Percentiles rank a stretch among this genome's conserved stretches.
These are phyloP conservation scores for Hypomyces perniciosus DNA, from an alignment of 2,329 filamentous ascomycete genomes.

Conservation along the genomic window DNA sequence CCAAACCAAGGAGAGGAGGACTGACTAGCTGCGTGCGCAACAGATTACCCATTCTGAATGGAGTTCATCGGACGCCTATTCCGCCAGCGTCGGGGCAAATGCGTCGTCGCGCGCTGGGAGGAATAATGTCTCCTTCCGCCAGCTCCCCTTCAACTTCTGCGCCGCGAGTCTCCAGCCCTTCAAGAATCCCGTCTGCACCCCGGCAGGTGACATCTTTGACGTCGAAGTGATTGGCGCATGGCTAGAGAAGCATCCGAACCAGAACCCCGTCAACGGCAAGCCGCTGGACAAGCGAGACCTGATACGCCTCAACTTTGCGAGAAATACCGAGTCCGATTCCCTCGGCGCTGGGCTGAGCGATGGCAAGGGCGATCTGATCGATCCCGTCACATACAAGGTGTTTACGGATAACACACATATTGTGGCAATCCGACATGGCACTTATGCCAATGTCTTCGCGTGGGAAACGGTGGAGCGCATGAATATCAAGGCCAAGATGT, in stretches of 20 bases:
- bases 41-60: slow-evolving; percentile 95
- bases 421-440: slow-evolving; percentile 72
- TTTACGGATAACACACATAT: slow-evolving; percentile 98
- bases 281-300: slow-evolving; percentile 75
- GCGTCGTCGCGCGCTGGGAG: slow-evolving; percentile 49
- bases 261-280: slow-evolving; percentile 81
- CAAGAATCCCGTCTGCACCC: slow-evolving; percentile 86
- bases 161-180: slow-evolving; percentile 94
- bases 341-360: slow-evolving; percentile 43
- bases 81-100: slow-evolving; percentile 68
- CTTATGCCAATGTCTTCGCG: slow-evolving; percentile 89
- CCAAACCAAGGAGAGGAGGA: neutral
- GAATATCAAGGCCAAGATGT: slow-evolving; percentile 96
- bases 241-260: slow-evolving; percentile 81
- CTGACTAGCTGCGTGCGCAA: neutral
- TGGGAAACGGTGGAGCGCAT: slow-evolving; percentile 93
- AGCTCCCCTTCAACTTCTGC: slow-evolving; percentile 97
- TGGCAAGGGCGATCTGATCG: slow-evolving; percentile 73
- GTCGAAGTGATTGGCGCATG: slow-evolving; percentile 89
- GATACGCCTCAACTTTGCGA: slow-evolving; percentile 84
- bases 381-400: slow-evolving; percentile 95
- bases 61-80: slow-evolving; percentile 84
- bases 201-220: slow-evolving; percentile 85
- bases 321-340: slow-evolving; percentile 67
- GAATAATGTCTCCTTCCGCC: slow-evolving; percentile 61